phyloP scores from a whole-genome alignment of 768 basidiomycete genomes.

The Naganishia kalamii region DNA sequence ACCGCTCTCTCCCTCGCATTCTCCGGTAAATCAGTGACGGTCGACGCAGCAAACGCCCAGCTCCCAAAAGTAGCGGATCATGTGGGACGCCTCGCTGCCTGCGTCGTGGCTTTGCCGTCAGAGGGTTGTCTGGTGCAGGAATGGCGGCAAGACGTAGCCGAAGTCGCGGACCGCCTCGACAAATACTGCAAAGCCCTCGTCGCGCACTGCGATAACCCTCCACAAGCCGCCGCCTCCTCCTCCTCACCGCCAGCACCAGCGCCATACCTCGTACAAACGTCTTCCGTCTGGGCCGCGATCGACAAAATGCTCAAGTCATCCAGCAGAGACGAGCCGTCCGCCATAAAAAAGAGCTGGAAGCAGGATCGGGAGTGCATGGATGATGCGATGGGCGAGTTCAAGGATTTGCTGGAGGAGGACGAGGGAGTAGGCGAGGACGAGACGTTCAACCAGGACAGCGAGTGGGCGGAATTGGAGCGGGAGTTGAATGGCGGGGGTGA shows the following conservation, averaged over 20 bases:
- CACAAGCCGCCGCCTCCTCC: background rate
- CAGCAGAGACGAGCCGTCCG: constrained; percentile 4
- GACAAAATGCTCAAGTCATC: constrained; percentile 16
- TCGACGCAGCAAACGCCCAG: constrained; percentile 13
- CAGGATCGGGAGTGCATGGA: constrained; percentile 15
- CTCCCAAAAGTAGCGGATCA: constrained; percentile 10
- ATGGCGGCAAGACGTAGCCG: constrained; percentile 18
- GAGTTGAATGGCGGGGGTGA: constrained; percentile 13
- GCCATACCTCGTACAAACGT: constrained; percentile 21
- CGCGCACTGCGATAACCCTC: constrained; percentile 3
- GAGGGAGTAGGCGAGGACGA: constrained; percentile 24
- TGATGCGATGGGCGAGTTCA: constrained; percentile 22
- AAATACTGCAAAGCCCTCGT: constrained; percentile 1
- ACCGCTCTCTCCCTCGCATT: constrained; percentile 23
- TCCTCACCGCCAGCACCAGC: constrained; percentile 14
- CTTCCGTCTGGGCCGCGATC: constrained; percentile 19
- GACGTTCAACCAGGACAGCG: constrained; percentile 12
- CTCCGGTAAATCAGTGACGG: constrained; percentile 13
- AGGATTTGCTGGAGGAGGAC: constrained; percentile 24
- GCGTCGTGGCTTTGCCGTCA: constrained; percentile 11
- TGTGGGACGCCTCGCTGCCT: constrained; percentile 4
- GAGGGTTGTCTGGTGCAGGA: constrained; percentile 12
- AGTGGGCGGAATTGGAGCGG: constrained; percentile 25
- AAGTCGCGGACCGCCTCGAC: constrained; percentile 5
- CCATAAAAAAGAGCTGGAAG: constrained; percentile 21